Conservation (phyloP, 805 yeast genomes). For the Suhomyces pyralidae region DNA sequence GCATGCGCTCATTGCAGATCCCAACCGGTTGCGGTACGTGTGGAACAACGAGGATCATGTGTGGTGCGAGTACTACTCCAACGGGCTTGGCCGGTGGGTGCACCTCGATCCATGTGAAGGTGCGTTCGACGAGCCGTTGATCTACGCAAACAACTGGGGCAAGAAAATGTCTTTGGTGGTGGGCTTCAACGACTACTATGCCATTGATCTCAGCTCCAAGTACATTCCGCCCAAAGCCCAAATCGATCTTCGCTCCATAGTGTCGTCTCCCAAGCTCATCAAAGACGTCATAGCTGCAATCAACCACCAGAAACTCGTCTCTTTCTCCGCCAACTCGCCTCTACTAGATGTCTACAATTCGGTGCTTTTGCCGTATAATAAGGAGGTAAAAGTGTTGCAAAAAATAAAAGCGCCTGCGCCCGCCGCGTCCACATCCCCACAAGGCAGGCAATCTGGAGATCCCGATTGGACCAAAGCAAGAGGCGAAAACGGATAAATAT, state of each 20-base stretch:
- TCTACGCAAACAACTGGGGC: slow-evolving; percentile 87
- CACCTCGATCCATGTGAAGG: slow-evolving; percentile 89
- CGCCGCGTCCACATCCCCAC: slow-evolving; percentile 6
- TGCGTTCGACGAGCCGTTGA: slow-evolving; percentile 74
- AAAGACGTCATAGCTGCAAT: slow-evolving; percentile 29
- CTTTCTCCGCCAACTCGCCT: slow-evolving; percentile 3
- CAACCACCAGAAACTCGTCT: slow-evolving; percentile 28
- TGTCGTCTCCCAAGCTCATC: slow-evolving; percentile 41
- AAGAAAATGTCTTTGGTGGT: slow-evolving; percentile 87
- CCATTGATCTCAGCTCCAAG: slow-evolving; percentile 65
- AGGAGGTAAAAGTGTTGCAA: slow-evolving; percentile 13
- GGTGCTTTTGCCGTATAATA: slow-evolving; percentile 17
- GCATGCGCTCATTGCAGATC: slow-evolving; percentile 50
- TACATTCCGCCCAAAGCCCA: slow-evolving; percentile 49
- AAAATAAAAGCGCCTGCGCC: neutral
- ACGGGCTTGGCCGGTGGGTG: slow-evolving; percentile 63
- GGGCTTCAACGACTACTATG: slow-evolving; percentile 61
- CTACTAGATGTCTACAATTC: neutral
- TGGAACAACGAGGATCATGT: slow-evolving; percentile 95
- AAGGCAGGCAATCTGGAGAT: slow-evolving; percentile 74
- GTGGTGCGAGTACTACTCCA: slow-evolving; percentile 88
- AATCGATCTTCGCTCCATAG: slow-evolving; percentile 32
- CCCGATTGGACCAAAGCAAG: slow-evolving; percentile 71
- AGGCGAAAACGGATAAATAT: slow-evolving; percentile 81
- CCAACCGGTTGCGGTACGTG: slow-evolving; percentile 52